Evolutionary conservation across 371 early-diverging fungal species (phyloP), one percentile per base, ranked within the genome.

Genomic region (Actinomortierella ambigua): DNA sequence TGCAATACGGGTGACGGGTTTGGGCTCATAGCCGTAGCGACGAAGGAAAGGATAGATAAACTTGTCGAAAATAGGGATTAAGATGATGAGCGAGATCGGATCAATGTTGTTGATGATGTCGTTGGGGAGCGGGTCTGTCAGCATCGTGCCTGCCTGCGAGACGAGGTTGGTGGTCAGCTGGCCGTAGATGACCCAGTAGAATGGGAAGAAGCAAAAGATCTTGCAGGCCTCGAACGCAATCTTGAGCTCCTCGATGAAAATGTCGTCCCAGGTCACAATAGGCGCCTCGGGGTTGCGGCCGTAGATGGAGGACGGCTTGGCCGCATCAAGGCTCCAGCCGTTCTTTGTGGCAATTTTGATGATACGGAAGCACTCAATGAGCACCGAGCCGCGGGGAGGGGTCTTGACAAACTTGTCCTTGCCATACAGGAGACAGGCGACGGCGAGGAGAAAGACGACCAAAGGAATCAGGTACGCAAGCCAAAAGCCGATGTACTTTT

Each of bases 181-280:
- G 42, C 71, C 64, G 75, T 91, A 91, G 61, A 87, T 85, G 28
- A 88, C 83, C 93, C 93, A 93, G 81, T 86, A 93, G 53, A 93
- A 69, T 11, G 91, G 90, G 68, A 69, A 90, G 81, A 86, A 87
- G 53, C 82, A 73, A 65, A 93, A 90, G 28, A 91, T 83, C 42
- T 80, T 75, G 78, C 88, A 91, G 28, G 91, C 89, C 46, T 80
- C 77, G 43, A 90, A 60, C 0, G 88, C 77, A 48, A 81, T 75
- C 56, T 78, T 79, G 61, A 91, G 79, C 67, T 91, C 91, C 34
- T 90, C 90, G 22, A 93, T 87, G 63, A 92, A 92, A 50, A 79
- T 63, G 77, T 92, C 90, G 60, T 88, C 85, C 91, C 91, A 92
- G 27, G 57, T 68, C 15, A 70, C 26, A 39, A 54, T 50, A 22